Conservation (phyloP, 129 eudicot genomes). For the Flaveria brownii region DNA sequence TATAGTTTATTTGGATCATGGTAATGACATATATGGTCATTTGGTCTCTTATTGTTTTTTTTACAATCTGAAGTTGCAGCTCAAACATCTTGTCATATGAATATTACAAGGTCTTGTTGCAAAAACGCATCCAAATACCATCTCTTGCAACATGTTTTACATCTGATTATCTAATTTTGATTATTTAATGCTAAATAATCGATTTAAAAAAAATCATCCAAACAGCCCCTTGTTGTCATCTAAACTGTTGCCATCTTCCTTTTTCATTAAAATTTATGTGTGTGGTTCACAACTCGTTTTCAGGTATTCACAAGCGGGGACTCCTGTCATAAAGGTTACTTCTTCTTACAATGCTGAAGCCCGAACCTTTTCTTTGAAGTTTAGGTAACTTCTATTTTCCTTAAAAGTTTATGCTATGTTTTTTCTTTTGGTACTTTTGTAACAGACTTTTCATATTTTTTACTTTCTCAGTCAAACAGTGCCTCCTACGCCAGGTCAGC, state of each 20-base stretch:
- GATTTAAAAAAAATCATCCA: neutral
- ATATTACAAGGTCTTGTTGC: neutral
- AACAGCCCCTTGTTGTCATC: neutral
- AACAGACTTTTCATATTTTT: neutral
- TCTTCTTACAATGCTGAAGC: constrained; percentile 74
- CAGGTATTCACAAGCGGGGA: constrained; percentile 99
- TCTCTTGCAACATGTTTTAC: neutral
- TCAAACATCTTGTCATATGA: too few relatives aligned
- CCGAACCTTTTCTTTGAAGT: constrained; percentile 69
- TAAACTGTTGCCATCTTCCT: neutral
- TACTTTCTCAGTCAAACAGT: constrained; percentile 69
- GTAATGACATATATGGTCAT: neutral
- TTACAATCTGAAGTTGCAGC: neutral
- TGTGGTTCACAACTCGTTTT: constrained; percentile 18
- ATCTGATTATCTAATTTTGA: neutral
- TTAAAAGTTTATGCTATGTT: neutral
- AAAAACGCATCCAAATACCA: neutral
- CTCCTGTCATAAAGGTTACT: constrained; percentile 72
- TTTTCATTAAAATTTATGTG: neutral
- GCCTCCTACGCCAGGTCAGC: constrained; percentile 94
- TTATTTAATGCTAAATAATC: neutral
- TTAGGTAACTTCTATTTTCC: constrained; percentile 48
- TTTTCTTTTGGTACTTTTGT: neutral
- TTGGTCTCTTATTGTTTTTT: neutral
- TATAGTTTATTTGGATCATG: neutral